Percentiles rank a stretch among this genome's conserved stretches.
phyloP scores from a whole-genome alignment of 805 yeast genomes.

The Wickerhamiella lipophila region DNA sequence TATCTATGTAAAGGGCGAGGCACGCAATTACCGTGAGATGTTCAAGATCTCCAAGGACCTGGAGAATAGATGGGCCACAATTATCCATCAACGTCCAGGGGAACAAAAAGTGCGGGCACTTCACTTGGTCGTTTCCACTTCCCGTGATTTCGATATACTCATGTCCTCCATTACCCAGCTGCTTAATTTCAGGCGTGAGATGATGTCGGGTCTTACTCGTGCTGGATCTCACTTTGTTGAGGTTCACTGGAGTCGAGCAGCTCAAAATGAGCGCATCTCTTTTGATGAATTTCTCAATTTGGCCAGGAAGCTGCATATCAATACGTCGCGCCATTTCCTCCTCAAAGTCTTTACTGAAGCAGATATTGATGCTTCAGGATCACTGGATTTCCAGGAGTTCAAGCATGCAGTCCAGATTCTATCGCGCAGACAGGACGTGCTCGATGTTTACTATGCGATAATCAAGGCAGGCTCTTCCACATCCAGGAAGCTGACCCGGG shows the following conservation, averaged over 20 bases:
- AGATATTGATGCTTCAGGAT: constrained; percentile 38
- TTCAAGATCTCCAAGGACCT: constrained; percentile 56
- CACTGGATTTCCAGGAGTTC: constrained; percentile 59
- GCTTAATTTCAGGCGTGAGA: constrained; percentile 43
- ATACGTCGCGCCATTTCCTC: constrained; percentile 45
- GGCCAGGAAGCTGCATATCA: constrained; percentile 57
- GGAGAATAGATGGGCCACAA: constrained; percentile 63
- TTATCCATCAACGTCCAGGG: constrained; percentile 51
- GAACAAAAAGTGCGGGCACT: constrained; percentile 58
- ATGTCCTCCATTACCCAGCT: constrained; percentile 43
- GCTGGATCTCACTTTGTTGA: constrained; percentile 51
- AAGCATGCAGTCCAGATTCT: constrained; percentile 57
- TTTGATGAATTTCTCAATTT: constrained; percentile 59
- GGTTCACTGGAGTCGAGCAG: constrained; percentile 42
- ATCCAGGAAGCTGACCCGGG: background rate
- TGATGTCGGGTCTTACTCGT: constrained; percentile 50
- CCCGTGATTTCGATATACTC: constrained; percentile 42
- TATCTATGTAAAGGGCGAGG: constrained; percentile 53
- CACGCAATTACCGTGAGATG: constrained; percentile 77
- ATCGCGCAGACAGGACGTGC: constrained; percentile 53
- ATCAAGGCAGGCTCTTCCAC: background rate
- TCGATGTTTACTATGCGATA: constrained; percentile 33
- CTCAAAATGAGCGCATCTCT: constrained; percentile 25
- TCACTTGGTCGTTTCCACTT: constrained; percentile 56
- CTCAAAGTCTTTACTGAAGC: constrained; percentile 40